These are phyloP conservation scores for Hypoxylon fuscum DNA, from an alignment of 495 filamentous ascomycete species.

Conservation along the genomic window DNA sequence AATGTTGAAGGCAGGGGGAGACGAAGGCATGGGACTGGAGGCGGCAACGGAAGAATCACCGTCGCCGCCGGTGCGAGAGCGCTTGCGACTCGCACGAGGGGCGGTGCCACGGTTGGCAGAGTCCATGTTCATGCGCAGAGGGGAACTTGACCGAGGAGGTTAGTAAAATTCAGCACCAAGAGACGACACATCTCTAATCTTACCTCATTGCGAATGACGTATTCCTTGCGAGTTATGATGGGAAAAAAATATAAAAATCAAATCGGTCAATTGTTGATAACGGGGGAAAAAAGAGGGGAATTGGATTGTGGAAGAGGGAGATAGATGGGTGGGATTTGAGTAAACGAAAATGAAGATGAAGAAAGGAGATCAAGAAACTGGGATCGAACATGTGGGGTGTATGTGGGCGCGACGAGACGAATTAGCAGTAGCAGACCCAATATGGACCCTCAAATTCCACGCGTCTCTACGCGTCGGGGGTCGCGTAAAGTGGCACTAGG, in stretches of 20 bases:
- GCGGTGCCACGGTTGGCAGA: conserved; percentile 83
- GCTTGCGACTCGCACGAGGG: conserved; percentile 73
- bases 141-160: conserved; percentile 66
- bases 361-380: conserved; percentile 2
- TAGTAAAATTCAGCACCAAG: conserved; percentile 2
- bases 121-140: conserved; percentile 81
- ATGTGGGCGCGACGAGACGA: conserved; percentile 23
- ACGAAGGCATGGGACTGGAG: conserved; percentile 58
- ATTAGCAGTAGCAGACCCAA: conserved; percentile 10
- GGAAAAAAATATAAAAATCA: not conserved
- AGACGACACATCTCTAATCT: conserved; percentile 5
- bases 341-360: not conserved
- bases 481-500: conserved; percentile 55
- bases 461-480: conserved; percentile 19
- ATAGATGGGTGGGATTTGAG: not conserved
- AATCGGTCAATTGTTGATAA: not conserved
- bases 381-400: conserved; percentile 20
- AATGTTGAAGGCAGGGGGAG: conserved; percentile 62
- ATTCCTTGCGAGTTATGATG: conserved; percentile 1
- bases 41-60: conserved; percentile 71
- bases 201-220: conserved; percentile 51
- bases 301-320: not conserved
- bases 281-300: not conserved
- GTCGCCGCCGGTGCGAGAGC: conserved; percentile 81
- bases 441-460: not conserved